phyloP scores from a whole-genome alignment of 441 rosid genomes.

The Pelargonium exstipulatum region DNA sequence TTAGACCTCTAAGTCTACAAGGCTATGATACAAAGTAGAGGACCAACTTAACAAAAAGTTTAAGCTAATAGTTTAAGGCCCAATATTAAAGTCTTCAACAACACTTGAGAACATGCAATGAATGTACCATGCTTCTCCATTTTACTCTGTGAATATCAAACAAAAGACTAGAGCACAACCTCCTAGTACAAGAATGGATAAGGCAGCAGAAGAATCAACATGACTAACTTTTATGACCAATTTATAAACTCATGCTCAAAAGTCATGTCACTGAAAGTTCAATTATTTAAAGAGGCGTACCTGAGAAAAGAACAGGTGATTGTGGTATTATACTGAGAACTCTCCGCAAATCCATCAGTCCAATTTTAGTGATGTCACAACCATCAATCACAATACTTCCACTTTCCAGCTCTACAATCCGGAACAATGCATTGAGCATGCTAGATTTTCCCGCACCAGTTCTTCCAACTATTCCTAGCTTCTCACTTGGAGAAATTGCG shows the following conservation, averaged over 20 bases:
- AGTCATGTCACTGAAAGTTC: neutral
- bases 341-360: slow-evolving; percentile 76
- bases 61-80: too few species aligned
- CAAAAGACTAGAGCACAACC: neutral
- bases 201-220: neutral
- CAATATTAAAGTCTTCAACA: too few species aligned
- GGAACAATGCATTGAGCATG: slow-evolving; percentile 82
- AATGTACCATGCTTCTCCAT: neutral
- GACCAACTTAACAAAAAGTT: too few species aligned
- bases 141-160: neutral
- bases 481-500: slow-evolving; percentile 62
- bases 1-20: too few species aligned
- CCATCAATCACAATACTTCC: slow-evolving; percentile 78
- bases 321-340: slow-evolving; percentile 94
- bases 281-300: slow-evolving; percentile 28
- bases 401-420: slow-evolving; percentile 79
- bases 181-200: neutral
- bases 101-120: neutral
- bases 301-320: slow-evolving; percentile 93
- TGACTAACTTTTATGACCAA: neutral
- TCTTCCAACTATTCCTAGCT: slow-evolving; percentile 91
- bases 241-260: neutral
- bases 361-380: slow-evolving; percentile 63
- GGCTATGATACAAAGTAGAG: too few species aligned
- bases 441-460: slow-evolving; percentile 98